Conservation (phyloP, 257 asterid genomes). For the Forsythia viridissima region DNA sequence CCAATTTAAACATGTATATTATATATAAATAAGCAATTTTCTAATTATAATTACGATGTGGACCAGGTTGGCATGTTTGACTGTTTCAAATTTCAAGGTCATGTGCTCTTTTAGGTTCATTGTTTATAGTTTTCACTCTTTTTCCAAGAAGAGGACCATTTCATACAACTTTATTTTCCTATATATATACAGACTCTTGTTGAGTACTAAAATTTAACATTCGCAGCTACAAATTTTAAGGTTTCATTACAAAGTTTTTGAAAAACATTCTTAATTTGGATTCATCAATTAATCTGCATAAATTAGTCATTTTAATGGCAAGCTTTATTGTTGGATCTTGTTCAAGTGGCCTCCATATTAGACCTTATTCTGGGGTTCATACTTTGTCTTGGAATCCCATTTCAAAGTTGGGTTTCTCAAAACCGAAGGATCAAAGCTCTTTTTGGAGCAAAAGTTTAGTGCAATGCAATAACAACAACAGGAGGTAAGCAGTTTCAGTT, state of each 20-base stretch:
- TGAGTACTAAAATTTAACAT: neutral
- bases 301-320: conserved; percentile 25
- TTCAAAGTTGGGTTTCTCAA: conserved; percentile 28
- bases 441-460: conserved; percentile 8
- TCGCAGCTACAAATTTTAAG: neutral
- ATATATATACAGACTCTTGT: neutral
- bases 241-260: neutral
- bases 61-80: conserved; percentile 27
- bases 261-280: neutral
- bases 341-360: neutral
- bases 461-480: neutral
- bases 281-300: neutral
- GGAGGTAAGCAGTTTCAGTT: conserved; percentile 19
- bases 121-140: neutral
- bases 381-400: conserved; percentile 39
- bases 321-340: conserved; percentile 15
- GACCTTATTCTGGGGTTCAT: conserved; percentile 21
- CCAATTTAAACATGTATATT: neutral
- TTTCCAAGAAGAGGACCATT: neutral
- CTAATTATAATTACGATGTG: conserved; percentile 4
- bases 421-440: conserved; percentile 15
- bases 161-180: neutral
- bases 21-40: neutral
- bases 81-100: conserved; percentile 8
- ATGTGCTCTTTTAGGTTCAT: conserved; percentile 1